Base-by-base conservation (phyloP, 176 grass and related monocot species). In the Oryza meridionalis region DNA sequence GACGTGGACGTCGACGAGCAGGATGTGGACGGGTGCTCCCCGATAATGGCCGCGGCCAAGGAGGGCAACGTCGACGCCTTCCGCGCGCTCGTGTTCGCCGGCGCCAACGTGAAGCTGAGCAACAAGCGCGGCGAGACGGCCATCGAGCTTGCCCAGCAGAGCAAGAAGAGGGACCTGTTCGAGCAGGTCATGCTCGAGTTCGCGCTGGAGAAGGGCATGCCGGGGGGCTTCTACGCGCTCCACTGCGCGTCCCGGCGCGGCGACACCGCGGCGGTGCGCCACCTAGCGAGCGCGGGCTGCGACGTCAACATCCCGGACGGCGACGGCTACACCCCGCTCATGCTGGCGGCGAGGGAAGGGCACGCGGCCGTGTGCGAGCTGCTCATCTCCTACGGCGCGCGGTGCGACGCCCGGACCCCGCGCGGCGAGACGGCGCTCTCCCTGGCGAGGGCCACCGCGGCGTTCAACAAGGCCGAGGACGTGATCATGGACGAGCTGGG, bases 111-210 rank as follows among this genome's bases (percentile, higher is more conserved):
- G 84, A 91, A 76, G 81, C 82, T 96, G 31, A 70, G 77, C 49
- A 92, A 89, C 72, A 86, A 71, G 79, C 82, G 62, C 0, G 93
- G 93, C 7, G 89, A 94, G 67, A 96, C 89, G 7, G 86, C 89
- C 0, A 72, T 99, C 0, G 84, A 45, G n/a, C 47, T 96, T 27
- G 90, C 87, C 13, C 93, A 90, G 81, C 87, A 69, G 69, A 99
- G 92, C 88, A 90, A 90, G 84, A 92, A 94, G 70, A 67, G 89
- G 55, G 96, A 99, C 46, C 77, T 94, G 14, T 99, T 99, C 72
- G 96, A 99, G 89, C 96, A 92, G 88, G 89, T 92, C 67, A 94
- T 99, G 96, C 91, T 99, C 16, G 89, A 99, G 50, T 91, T 96
- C 73, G 90, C 88, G 9, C 85, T 99, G 67, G 96, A 99, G 90